Evolutionary conservation across 2,329 filamentous ascomycete genomes (phyloP), one percentile per base, ranked within the genome.

Genomic region (Trichoderma gracile): DNA sequence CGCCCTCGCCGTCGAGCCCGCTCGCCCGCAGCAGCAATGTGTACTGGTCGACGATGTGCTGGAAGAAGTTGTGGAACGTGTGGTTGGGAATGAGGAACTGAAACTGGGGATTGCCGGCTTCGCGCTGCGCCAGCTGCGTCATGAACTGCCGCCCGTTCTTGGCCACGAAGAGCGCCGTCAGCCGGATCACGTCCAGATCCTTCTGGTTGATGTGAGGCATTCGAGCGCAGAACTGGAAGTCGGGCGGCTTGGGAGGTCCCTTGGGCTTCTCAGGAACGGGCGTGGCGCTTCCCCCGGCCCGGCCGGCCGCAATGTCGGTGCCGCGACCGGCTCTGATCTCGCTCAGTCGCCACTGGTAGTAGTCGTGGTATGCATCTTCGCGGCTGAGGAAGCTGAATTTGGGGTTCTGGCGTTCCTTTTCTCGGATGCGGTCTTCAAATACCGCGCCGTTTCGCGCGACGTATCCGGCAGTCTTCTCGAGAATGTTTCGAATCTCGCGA

Each of bases 131-230:
- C 68, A 99, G 81, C 62, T 89, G 86, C 23, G 93, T 97, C 86
- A 97, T 92, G 79, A 95, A 99, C 67, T 90, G 88, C 67, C 93
- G 89, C 15, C 95, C 95, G 72, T 96, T 94, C 78, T 94, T 93
- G 59, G 95, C 95, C 56, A 94, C 92, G 77, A 95, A 97, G 27
- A 96, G 82, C 21, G 95, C 95, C 42, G 94, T 97, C 73, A 97
- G 78, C 63, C 85, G 82, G 63, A 90, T 82, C 56, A 89, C 82
- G 70, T 89, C 86, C 68, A 98, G 80, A 82, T 99, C 95, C 77
- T 96, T 91, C 68, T 96, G 92, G 78, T 90, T 97, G 79, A 99
- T 97, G 70, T 93, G 94, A 65, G 95, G 95, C 92, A 98, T 97
- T 75, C 93, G 90, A 70, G 95, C 93, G 63, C 92, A 97, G 80